Evolutionary conservation across 805 yeast genomes (phyloP), one percentile per base, ranked within the genome.

Genomic region (Metschnikowia lachancei): DNA sequence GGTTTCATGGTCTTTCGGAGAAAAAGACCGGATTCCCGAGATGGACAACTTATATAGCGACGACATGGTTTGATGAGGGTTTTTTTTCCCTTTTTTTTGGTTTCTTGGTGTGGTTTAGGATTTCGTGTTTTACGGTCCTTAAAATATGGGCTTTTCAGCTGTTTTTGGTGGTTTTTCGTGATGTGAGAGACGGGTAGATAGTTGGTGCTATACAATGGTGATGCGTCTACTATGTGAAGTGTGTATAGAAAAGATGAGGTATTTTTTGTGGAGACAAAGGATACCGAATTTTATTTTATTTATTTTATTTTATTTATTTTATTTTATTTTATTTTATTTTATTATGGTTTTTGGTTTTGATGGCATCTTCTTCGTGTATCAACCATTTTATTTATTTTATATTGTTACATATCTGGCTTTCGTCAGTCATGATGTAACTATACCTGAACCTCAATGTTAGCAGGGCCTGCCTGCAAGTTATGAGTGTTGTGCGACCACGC

Each of bases 11-110:
- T 81, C 81, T 54, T 83, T 82, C n/a, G 90, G 84, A 53, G 87
- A 92, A 60, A 94, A 94, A 0, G 98, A 90, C 34, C 99, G 74
- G 4, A 94, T 80, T 22, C 99, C 99, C 47, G 83, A 84, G 18
- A 94, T 85, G 4, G 70, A 64, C 39, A 72, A 69, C 42, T 70
- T 70, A 45, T 65, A 70, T 24, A 72, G 64, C 39, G 70, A 62
- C 10, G 76, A 72, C 77, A 72, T 72, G 40, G 16, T 22, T 30
- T 13, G 20, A 4, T 6, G 32, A 8, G 29, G 11, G 29, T 26
- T 26, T 11, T 26, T 26, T 26, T 26, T 11, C 11, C 29, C 11
- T 26, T 11, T 8, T 11, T 26, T 26, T 26, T 26, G 29, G 29
- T 8, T 8, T 8, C 29, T 26, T 11, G 10, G 29, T n/a, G 29